phyloP scores from a whole-genome alignment of 176 grass and related monocot genomes.

The Puya raimondii region DNA sequence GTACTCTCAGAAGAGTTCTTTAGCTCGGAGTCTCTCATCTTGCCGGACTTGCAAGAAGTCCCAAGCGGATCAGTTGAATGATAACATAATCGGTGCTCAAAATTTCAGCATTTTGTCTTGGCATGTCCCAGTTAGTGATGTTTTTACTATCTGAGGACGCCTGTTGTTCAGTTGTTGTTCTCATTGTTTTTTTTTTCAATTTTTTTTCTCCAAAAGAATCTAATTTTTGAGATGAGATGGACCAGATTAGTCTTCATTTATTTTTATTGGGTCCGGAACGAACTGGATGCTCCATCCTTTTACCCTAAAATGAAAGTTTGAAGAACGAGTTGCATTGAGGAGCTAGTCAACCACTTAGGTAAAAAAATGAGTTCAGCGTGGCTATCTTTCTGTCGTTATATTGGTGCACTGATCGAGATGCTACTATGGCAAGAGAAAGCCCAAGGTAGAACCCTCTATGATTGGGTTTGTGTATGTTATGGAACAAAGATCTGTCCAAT shows the following conservation, averaged over 20 bases:
- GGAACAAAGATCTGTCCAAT: too few species aligned
- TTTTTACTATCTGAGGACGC: neutral
- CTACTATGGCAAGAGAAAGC: too few species aligned
- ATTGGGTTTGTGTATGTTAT: too few species aligned
- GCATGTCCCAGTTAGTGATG: slow-evolving; percentile 3
- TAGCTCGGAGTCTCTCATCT: slow-evolving; percentile 12
- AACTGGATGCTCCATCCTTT: too few species aligned
- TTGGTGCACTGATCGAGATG: too few species aligned
- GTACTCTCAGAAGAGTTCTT: neutral
- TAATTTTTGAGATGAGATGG: neutral
- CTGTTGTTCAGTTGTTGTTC: neutral
- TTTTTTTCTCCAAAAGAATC: neutral
- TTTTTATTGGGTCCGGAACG: neutral
- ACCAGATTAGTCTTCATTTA: neutral
- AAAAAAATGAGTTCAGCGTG: too few species aligned
- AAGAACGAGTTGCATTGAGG: too few species aligned
- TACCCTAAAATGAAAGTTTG: too few species aligned
- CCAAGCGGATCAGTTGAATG: neutral
- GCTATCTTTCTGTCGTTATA: too few species aligned
- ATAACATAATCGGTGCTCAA: neutral
- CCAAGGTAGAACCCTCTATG: too few species aligned
- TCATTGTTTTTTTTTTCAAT: neutral
- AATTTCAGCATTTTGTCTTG: slow-evolving; percentile 15
- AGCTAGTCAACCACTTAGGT: too few species aligned
- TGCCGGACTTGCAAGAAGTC: neutral